Evolutionary conservation across 768 basidiomycete genomes (phyloP).

Genomic region (Macrolepiota fuliginosa): DNA sequence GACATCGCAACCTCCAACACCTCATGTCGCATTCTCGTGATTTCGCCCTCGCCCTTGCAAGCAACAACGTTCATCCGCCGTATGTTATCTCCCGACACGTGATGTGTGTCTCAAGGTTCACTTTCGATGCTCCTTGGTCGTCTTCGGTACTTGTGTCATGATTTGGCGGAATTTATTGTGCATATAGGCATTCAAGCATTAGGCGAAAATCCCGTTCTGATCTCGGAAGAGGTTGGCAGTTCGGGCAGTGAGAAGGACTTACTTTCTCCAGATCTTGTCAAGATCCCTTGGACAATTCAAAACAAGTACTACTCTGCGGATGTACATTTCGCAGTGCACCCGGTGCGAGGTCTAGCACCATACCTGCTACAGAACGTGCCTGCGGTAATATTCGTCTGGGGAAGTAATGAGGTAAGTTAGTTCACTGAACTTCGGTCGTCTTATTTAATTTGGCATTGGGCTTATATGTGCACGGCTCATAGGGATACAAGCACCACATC

Average conservation of each 20-base stretch:
- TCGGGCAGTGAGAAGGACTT: not conserved
- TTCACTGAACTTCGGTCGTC: not conserved
- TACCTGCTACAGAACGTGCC: slow-evolving; percentile 49
- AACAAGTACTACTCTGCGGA: slow-evolving; percentile 83
- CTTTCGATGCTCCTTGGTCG: slow-evolving; percentile 13
- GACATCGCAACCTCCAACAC: slow-evolving; percentile 18
- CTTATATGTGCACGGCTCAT: slow-evolving; percentile 3
- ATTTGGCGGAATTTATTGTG: not conserved
- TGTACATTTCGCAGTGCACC: slow-evolving; percentile 62
- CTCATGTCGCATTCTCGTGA: slow-evolving; percentile 31
- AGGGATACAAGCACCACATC: slow-evolving; percentile 63
- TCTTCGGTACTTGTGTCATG: not conserved
- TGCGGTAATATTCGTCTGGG: slow-evolving; percentile 75
- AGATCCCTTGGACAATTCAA: slow-evolving; percentile 69
- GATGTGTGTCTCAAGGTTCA: slow-evolving; percentile 7
- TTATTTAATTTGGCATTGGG: not conserved
- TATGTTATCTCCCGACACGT: slow-evolving; percentile 18
- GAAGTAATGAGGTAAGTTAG: slow-evolving; percentile 56
- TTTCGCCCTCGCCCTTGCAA: slow-evolving; percentile 26
- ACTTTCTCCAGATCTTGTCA: slow-evolving; percentile 17
- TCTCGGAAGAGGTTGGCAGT: slow-evolving; percentile 13
- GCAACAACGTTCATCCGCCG: slow-evolving; percentile 29
- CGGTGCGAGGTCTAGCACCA: slow-evolving; percentile 40
- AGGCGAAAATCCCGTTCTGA: slow-evolving; percentile 7
- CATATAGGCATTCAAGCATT: slow-evolving; percentile 13